Evolutionary conservation across 2,329 filamentous ascomycete genomes (phyloP).

Genomic region (Dactylellina cionopaga): DNA sequence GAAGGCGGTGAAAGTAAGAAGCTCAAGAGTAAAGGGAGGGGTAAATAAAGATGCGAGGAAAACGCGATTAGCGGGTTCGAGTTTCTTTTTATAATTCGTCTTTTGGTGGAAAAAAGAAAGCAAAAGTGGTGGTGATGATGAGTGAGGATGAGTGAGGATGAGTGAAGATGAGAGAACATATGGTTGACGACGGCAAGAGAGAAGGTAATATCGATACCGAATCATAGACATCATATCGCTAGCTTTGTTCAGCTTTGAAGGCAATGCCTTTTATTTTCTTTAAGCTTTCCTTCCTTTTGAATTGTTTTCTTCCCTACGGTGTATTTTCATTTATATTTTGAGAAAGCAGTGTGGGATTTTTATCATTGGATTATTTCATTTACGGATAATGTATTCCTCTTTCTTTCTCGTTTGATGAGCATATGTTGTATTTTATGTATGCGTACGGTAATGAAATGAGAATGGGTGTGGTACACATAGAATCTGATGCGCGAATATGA

Average conservation of each 20-base stretch:
- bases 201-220: constrained; percentile 5
- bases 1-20: constrained; percentile 41
- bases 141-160: neutral
- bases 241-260: too few species aligned
- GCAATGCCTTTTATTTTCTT: neutral
- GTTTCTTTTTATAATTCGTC: neutral
- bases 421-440: constrained; percentile 12
- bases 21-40: constrained; percentile 37
- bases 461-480: too few species aligned
- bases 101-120: neutral
- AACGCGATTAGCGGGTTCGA: neutral
- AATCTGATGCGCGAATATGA: neutral
- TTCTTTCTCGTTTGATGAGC: neutral
- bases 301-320: neutral
- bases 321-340: too few species aligned
- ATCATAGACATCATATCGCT: constrained; percentile 22
- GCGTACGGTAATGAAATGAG: constrained; percentile 7
- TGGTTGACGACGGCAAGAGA: too few species aligned
- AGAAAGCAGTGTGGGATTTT: too few species aligned
- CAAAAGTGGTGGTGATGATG: neutral
- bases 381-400: neutral
- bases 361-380: neutral
- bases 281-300: neutral
- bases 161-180: too few species aligned
- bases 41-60: constrained; percentile 8